Percentiles rank a stretch among this genome's conserved stretches.
Evolutionary conservation across 208 protist genomes (phyloP).

Genomic region (Leishmania mexicana): DNA sequence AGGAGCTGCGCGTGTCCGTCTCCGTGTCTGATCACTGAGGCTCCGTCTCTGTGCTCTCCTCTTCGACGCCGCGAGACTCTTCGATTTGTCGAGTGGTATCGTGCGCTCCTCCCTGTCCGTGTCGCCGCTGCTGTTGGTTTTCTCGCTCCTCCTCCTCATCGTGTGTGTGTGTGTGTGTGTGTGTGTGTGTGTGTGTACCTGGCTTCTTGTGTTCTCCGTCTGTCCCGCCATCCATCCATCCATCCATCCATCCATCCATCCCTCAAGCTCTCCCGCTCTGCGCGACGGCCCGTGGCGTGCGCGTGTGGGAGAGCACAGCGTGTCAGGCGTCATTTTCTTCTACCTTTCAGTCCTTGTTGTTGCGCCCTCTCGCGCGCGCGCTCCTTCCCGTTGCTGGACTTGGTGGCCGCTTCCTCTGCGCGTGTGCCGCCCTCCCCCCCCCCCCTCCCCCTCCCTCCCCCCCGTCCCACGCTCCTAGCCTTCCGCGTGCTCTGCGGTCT

Average conservation of each 20-base stretch:
- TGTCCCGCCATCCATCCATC: not conserved
- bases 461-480: too few species aligned
- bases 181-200: not conserved
- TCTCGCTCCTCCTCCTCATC: too few species aligned
- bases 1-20: too few species aligned
- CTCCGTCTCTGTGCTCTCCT: not conserved
- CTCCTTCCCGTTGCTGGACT: not conserved
- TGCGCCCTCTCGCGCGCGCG: not conserved
- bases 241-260: not conserved
- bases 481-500: too few species aligned
- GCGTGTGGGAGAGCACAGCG: not conserved
- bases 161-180: not conserved
- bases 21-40: too few species aligned
- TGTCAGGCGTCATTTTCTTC: not conserved
- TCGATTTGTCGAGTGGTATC: not conserved
- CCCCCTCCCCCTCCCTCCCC: too few species aligned
- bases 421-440: too few species aligned
- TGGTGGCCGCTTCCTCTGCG: too few species aligned
- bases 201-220: not conserved
- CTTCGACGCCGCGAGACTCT: not conserved
- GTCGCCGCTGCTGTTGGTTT: not conserved
- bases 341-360: not conserved
- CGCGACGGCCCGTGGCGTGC: not conserved
- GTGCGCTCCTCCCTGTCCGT: not conserved
- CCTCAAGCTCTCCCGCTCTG: not conserved